These are phyloP conservation scores for Globisporangium paroecandrum DNA, from an alignment of 352 stramenopile genomes.

Conservation along the genomic window DNA sequence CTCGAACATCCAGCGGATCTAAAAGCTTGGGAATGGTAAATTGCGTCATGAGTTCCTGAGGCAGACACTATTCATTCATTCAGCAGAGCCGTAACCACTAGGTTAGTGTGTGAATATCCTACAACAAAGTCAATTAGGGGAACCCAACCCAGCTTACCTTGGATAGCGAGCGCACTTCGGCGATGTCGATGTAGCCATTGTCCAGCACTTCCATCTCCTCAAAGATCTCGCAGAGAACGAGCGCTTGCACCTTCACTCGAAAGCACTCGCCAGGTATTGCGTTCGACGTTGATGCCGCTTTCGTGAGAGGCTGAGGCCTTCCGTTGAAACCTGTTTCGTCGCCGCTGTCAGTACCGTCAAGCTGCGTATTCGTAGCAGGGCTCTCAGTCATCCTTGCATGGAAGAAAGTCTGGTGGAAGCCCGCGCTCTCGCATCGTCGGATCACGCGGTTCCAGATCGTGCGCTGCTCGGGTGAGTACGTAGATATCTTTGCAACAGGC, in stretches of 20 bases:
- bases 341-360: not conserved
- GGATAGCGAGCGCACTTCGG: slow-evolving; percentile 56
- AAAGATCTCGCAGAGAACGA: slow-evolving; percentile 62
- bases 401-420: slow-evolving; percentile 27
- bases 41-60: not conserved
- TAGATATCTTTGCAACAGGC: not conserved
- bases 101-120: not conserved
- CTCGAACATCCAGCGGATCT: slow-evolving; percentile 18
- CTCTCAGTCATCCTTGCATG: not conserved
- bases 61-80: slow-evolving; percentile 4
- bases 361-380: not conserved
- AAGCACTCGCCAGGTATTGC: slow-evolving; percentile 19
- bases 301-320: not conserved
- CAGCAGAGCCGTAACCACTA: not conserved
- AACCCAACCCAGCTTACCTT: slow-evolving; percentile 25
- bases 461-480: slow-evolving; percentile 29
- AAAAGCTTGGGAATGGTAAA: slow-evolving; percentile 16
- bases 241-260: slow-evolving; percentile 32
- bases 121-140: not conserved
- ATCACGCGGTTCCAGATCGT: slow-evolving; percentile 70
- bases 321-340: not conserved
- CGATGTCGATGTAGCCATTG: slow-evolving; percentile 62
- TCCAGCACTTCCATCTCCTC: slow-evolving; percentile 65
- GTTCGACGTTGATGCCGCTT: not conserved
- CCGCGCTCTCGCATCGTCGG: slow-evolving; percentile 43